Conservation (phyloP, 2,329 filamentous ascomycete genomes). For the Delphinella strobiligena region DNA sequence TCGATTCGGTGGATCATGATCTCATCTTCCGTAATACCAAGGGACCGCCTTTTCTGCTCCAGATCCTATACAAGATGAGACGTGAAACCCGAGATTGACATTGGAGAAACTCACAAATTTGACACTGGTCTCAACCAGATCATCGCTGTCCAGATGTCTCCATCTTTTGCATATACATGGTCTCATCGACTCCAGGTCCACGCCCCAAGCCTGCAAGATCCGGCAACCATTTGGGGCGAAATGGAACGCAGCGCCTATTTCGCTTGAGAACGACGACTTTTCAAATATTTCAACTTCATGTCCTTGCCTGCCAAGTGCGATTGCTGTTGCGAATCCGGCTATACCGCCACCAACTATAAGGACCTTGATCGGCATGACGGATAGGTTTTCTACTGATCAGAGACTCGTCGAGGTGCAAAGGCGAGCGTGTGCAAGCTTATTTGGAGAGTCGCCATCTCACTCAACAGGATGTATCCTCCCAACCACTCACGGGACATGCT, state of each 20-base stretch:
- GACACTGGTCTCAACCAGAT: slow-evolving; percentile 5
- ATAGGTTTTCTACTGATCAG: no score
- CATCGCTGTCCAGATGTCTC: slow-evolving; percentile 10
- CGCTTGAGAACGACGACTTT: slow-evolving; percentile 23
- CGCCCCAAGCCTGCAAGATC: slow-evolving; percentile 23
- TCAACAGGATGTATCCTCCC: no score
- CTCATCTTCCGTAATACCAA: slow-evolving; percentile 7
- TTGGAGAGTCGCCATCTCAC: no score
- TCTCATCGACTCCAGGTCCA: slow-evolving; percentile 16
- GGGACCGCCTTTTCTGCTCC: slow-evolving; percentile 6
- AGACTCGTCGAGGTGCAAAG: no score
- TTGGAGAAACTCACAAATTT: neutral
- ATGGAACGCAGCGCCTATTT: slow-evolving; percentile 31
- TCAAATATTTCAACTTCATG: slow-evolving; percentile 14
- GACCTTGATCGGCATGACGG: slow-evolving; percentile 7
- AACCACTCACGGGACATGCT: no score
- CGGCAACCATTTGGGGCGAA: slow-evolving; percentile 27
- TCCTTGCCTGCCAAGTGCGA: slow-evolving; percentile 12
- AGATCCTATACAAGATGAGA: slow-evolving; percentile 2
- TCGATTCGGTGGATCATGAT: slow-evolving; percentile 14
- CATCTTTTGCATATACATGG: slow-evolving; percentile 8
- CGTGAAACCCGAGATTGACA: neutral
- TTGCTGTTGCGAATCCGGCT: slow-evolving; percentile 14
- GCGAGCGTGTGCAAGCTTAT: no score
- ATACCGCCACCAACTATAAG: slow-evolving; percentile 16